Percentiles rank a stretch among this genome's conserved stretches.
Evolutionary conservation across 2,329 filamentous ascomycete genomes (phyloP).

Genomic region (Pseudogymnoascus sp.): DNA sequence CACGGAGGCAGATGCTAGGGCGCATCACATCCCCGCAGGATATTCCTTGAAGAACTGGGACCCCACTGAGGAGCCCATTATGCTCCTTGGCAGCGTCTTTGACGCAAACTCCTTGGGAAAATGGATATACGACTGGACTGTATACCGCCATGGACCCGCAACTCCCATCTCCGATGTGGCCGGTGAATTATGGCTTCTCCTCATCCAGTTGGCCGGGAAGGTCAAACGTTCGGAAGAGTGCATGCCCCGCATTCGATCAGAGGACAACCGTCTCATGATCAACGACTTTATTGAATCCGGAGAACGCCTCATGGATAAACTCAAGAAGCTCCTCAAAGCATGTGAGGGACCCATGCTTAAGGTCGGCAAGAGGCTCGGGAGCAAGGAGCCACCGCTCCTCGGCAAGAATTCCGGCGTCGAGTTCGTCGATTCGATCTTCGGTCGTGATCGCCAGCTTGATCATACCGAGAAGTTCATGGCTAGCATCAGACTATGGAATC

Average conservation of each 20-base stretch:
- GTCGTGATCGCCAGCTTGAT: constrained; percentile 79
- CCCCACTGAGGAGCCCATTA: constrained; percentile 84
- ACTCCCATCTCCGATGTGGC: constrained; percentile 85
- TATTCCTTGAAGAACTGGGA: constrained; percentile 99
- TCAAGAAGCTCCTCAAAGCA: constrained; percentile 77
- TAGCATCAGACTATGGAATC: constrained; percentile 76
- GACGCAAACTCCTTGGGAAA: constrained; percentile 96
- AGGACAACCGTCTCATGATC: constrained; percentile 70
- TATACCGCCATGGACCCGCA: constrained; percentile 74
- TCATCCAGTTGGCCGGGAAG: constrained; percentile 91
- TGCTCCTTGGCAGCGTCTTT: constrained; percentile 90
- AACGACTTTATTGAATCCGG: constrained; percentile 87
- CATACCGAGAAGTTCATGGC: constrained; percentile 91
- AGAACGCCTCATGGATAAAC: constrained; percentile 75
- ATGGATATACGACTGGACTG: constrained; percentile 99
- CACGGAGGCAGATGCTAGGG: constrained; percentile 51
- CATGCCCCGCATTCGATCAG: constrained; percentile 60
- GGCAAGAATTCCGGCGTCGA: constrained; percentile 89
- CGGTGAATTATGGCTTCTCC: constrained; percentile 87
- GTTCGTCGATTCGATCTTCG: constrained; percentile 94
- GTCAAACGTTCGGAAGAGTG: constrained; percentile 82
- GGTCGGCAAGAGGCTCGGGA: constrained; percentile 62
- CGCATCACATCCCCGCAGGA: constrained; percentile 71
- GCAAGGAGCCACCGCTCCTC: constrained; percentile 51
- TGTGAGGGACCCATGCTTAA: constrained; percentile 96